Conservation (phyloP, 495 filamentous ascomycete species). For the Pyrenopolyporus hunteri region DNA sequence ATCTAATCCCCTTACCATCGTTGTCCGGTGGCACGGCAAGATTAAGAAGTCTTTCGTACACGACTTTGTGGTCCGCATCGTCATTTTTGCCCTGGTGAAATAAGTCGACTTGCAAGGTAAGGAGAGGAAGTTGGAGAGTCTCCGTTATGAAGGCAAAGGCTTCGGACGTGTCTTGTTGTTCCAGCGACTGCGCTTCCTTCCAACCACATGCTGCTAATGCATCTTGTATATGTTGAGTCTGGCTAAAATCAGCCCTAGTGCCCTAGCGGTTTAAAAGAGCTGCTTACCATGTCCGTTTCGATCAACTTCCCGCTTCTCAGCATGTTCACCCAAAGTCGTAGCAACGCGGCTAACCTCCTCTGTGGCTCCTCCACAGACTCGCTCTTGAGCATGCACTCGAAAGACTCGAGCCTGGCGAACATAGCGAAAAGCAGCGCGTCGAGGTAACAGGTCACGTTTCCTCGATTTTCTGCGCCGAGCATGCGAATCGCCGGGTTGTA, state of each 20-base stretch:
- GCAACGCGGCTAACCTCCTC: conserved; percentile 70
- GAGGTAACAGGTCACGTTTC: conserved; percentile 87
- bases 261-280: background rate
- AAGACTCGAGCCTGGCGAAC: conserved; percentile 88
- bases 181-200: conserved; percentile 74
- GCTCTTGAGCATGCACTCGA: conserved; percentile 80
- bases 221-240: conserved; percentile 85
- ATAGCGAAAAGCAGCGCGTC: conserved; percentile 95
- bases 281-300: conserved; percentile 78
- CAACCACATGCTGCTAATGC: conserved; percentile 88
- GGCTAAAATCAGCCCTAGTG: conserved; percentile 42
- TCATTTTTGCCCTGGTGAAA: conserved; percentile 87
- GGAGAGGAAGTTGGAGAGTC: conserved; percentile 81
- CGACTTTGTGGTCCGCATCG: conserved; percentile 88
- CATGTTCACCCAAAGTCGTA: conserved; percentile 93
- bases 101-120: conserved; percentile 93
- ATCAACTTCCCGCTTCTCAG: conserved; percentile 84
- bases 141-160: conserved; percentile 95
- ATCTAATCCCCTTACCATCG: conserved; percentile 66
- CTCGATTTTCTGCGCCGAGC: conserved; percentile 85
- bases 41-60: conserved; percentile 91
- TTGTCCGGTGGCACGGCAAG: conserved; percentile 77
- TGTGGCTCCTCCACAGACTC: conserved; percentile 70
- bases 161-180: conserved; percentile 93
- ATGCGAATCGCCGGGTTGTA: conserved; percentile 74